Percentiles rank a stretch among this genome's conserved stretches.
phyloP scores from a whole-genome alignment of 2,329 filamentous ascomycete species.

The Aureobasidium musti region DNA sequence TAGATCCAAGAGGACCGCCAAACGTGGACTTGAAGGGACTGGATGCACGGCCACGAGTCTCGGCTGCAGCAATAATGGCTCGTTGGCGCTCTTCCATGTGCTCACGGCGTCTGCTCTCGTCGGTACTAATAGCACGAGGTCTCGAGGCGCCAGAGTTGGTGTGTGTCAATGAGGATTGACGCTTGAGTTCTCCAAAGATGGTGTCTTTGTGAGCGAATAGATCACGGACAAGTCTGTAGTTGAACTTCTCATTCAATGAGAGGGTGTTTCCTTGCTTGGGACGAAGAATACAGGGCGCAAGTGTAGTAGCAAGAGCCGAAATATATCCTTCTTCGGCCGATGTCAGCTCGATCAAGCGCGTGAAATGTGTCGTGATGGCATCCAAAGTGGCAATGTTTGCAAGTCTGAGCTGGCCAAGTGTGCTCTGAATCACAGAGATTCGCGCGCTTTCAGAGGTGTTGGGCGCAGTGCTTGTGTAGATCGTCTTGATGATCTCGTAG shows the following conservation, averaged over 20 bases:
- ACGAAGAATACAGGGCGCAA: slow-evolving; percentile 85
- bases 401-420: slow-evolving; percentile 87
- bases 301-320: slow-evolving; percentile 67
- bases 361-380: slow-evolving; percentile 97
- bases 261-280: slow-evolving; percentile 85
- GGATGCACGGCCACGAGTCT: slow-evolving; percentile 56
- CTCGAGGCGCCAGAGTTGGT: slow-evolving; percentile 60
- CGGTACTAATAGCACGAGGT: slow-evolving; percentile 86
- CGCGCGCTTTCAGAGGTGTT: slow-evolving; percentile 77
- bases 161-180: slow-evolving; percentile 72
- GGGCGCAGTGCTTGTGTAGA: slow-evolving; percentile 80
- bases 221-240: slow-evolving; percentile 85
- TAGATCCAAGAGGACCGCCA: slow-evolving; percentile 33
- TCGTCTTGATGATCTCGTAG: slow-evolving; percentile 97
- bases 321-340: slow-evolving; percentile 91
- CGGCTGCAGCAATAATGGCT: slow-evolving; percentile 62
- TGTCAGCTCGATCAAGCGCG: slow-evolving; percentile 91
- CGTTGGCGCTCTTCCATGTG: slow-evolving; percentile 92
- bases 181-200: slow-evolving; percentile 95
- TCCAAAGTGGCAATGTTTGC: slow-evolving; percentile 99
- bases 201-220: slow-evolving; percentile 91
- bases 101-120: slow-evolving; percentile 91
- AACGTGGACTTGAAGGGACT: slow-evolving; percentile 32
- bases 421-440: slow-evolving; percentile 90
- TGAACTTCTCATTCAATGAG: slow-evolving; percentile 93